A percentile compares a stretch with the other conserved stretches of the same genome.
These are phyloP conservation scores for Calonectria leucothoes DNA, from an alignment of 2,329 filamentous ascomycete species.

Conservation along the genomic window DNA sequence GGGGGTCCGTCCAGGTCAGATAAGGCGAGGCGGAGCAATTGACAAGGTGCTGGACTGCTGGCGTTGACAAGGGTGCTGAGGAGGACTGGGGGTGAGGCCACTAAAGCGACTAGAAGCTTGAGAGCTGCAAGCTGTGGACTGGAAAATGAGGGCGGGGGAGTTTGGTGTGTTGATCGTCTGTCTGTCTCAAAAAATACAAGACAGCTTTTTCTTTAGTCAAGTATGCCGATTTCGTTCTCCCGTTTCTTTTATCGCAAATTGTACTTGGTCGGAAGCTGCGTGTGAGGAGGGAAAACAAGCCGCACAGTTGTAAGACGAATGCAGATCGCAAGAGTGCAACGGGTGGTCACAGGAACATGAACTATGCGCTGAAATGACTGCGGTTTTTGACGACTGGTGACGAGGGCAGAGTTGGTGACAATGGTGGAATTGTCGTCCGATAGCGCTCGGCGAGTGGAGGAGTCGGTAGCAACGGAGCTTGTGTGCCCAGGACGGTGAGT, in stretches of 20 bases:
- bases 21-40: slow-evolving; percentile 17
- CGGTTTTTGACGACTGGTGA: background rate
- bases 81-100: slow-evolving; percentile 12
- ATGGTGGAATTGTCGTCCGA: slow-evolving; percentile 12
- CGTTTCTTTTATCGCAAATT: slow-evolving; percentile 3
- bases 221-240: background rate
- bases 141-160: slow-evolving; percentile 16
- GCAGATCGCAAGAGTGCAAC: background rate
- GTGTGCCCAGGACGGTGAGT: background rate
- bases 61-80: slow-evolving; percentile 14
- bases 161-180: background rate
- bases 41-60: slow-evolving; percentile 10
- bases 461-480: background rate
- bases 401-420: background rate
- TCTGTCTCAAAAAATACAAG: background rate
- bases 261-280: background rate
- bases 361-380: background rate
- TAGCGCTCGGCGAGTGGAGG: slow-evolving; percentile 5
- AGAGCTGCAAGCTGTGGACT: slow-evolving; percentile 11
- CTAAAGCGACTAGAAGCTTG: slow-evolving; percentile 12
- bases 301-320: background rate
- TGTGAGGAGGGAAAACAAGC: background rate
- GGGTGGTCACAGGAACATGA: background rate
- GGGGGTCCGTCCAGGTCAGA: slow-evolving; percentile 1
- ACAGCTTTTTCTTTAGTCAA: background rate